Evolutionary conservation across 805 yeast genomes (phyloP).

Genomic region (Saccharomycopsis fibuligera): DNA sequence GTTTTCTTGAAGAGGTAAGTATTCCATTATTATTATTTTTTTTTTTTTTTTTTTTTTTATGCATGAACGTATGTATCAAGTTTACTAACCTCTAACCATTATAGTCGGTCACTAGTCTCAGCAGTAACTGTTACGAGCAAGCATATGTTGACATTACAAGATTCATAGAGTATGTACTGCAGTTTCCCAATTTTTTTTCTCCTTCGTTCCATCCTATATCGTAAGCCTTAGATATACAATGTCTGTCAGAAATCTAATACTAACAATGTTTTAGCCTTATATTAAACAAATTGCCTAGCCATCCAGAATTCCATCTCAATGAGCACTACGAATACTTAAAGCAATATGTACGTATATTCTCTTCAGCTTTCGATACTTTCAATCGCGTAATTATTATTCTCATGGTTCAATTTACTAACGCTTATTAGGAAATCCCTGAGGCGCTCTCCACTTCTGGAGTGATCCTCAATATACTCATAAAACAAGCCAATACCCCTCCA

Average conservation of each 20-base stretch:
- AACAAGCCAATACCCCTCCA: not conserved
- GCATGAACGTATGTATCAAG: slow-evolving; percentile 1
- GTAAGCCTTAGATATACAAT: too few species aligned
- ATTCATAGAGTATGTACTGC: too few species aligned
- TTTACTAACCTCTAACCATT: slow-evolving; percentile 3
- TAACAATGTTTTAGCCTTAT: too few species aligned
- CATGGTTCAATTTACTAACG: not conserved
- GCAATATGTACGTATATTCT: too few species aligned
- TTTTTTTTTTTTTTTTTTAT: not conserved
- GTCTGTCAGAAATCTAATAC: too few species aligned
- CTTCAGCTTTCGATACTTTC: too few species aligned
- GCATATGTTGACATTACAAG: slow-evolving; percentile 10
- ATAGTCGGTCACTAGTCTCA: slow-evolving; percentile 1
- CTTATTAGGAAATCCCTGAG: slow-evolving; percentile 11
- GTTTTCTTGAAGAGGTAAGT: slow-evolving; percentile 9
- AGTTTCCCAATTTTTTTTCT: too few species aligned
- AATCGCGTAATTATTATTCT: not conserved
- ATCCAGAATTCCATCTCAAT: slow-evolving; percentile 10
- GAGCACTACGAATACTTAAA: slow-evolving; percentile 5
- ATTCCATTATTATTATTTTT: not conserved
- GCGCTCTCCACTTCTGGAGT: slow-evolving; percentile 5
- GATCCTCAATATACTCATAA: not conserved
- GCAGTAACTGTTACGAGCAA: slow-evolving; percentile 3
- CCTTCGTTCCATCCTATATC: too few species aligned
- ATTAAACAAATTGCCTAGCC: slow-evolving; percentile 10